Evolutionary conservation across 2,329 filamentous ascomycete genomes (phyloP), one percentile per base, ranked within the genome.

Genomic region (Colletotrichum sp.): DNA sequence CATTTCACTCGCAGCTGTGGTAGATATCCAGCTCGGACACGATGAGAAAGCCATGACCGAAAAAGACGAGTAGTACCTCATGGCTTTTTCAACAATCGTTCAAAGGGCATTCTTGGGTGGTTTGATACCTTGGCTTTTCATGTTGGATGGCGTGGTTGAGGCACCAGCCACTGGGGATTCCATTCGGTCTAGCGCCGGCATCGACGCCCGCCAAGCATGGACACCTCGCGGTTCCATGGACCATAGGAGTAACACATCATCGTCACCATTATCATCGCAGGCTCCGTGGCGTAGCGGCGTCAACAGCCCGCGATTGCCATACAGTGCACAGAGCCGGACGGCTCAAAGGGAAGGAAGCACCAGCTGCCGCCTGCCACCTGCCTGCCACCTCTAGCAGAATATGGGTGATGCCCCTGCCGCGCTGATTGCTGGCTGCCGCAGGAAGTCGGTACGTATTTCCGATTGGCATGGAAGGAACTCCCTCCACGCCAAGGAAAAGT

Each of bases 151-250:
- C 52, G 52, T 43, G 8, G 68, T 71, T 28, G 24, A 64, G 68
- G 59, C 68, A 71, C 36, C 68, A 57, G 59, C 30, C 21, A 64
- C 36, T 43, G 39, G 18, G 55, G 28, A n/a, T 12, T 18, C 61
- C 68, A 21, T 69, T 76, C 68, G 57, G 64, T 59, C 59, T 76
- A 76, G 74, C 36, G 21, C 74, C 74, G 74, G 74, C 74, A 75
- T 75, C 57, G 39, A 69, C 70, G 48, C 52, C 26, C 32, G 74
- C 73, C 70, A 73, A 75, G 74, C 64, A 61, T 30, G 13, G 12
- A 61, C 28, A 32, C 28, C 26, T 21, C 30, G 57, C n/a, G 21
- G 52, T 57, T 16, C 28, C 28, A 12, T 12, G 57, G 28, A 30
- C 57, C 9, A 60, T 32, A 61, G 28, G 18, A 34, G 10, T 59